A percentile compares a stretch with the other conserved stretches of the same genome.
These are phyloP conservation scores for Mycosphaerella sp. DNA, from an alignment of 2,329 filamentous ascomycete species.

Conservation along the genomic window DNA sequence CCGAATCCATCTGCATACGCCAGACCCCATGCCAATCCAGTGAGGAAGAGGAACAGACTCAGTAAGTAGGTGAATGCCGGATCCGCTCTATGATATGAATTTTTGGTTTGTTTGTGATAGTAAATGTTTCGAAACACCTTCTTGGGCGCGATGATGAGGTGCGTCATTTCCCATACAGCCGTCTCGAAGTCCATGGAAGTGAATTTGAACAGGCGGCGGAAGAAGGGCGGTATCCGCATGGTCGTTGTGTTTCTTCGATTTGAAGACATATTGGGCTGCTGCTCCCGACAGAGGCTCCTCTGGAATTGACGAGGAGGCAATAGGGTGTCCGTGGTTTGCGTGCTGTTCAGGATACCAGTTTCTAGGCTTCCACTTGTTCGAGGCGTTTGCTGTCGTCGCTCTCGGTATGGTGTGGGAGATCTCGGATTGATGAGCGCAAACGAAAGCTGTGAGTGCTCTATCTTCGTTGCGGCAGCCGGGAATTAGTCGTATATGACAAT, in stretches of 20 bases:
- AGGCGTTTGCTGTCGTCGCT: neutral
- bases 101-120: conserved; percentile 61
- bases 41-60: conserved; percentile 55
- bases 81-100: conserved; percentile 63
- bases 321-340: neutral
- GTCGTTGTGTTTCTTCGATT: conserved; percentile 33
- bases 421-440: neutral
- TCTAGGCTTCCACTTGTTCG: neutral
- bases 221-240: conserved; percentile 59
- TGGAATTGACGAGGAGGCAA: neutral
- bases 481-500: neutral
- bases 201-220: conserved; percentile 64
- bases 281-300: neutral
- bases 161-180: conserved; percentile 65
- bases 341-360: neutral
- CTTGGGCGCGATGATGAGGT: conserved; percentile 60
- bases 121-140: conserved; percentile 66
- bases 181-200: conserved; percentile 70
- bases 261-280: conserved; percentile 20
- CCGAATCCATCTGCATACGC: conserved; percentile 44
- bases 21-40: conserved; percentile 54
- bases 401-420: neutral
- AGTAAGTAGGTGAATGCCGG: conserved; percentile 65
- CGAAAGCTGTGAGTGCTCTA: neutral
- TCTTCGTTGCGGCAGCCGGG: neutral